Evolutionary conservation across 2,329 filamentous ascomycete species (phyloP), one percentile per base, ranked within the genome.

Genomic region (Trematosphaeria pertusa): DNA sequence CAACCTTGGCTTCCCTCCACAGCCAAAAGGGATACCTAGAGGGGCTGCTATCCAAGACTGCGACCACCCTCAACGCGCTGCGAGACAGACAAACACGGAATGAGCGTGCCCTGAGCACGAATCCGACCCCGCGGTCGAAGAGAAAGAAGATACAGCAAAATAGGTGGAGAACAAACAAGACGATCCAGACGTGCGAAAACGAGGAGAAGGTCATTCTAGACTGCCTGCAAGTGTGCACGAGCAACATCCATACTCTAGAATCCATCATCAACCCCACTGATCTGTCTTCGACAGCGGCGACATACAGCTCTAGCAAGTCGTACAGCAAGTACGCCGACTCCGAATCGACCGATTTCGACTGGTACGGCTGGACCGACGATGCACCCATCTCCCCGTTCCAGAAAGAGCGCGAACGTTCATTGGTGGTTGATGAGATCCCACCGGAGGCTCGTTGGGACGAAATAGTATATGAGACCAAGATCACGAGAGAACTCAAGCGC

Each of bases 281-380:
- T 6, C 20, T 49, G 2, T 48, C 50, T 5, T 50, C 51, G 4
- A 47, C 47, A 2, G 24, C 51, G 31, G 44, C 45, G 1, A 59
- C 58, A 9, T 52, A 46, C 31, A 40, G 49, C 11, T 60, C 51
- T 1, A 54, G 36, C 17, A 50, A 54, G 34, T 57, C 61, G 7
- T 49, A 49, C 37, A 47, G 43, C 6, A 56, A 52, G 7, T 49
- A 49, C 37, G 48, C 44, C 6, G 57, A 52, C 6, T 54, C 61
- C 2, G 57, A 58, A n/a, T 40, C 46, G 2, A 64, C 54, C 5
- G 59, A 61, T 5, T 46, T 58, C 15, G 59, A 61, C 21, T 70
- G 66, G 67, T 61, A 64, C 26, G 61, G 64, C 9, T 71, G 66
- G 65, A 50, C 54, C 5, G 61, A 65, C 14, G 56, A 64, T 5